Base-by-base conservation (phyloP, 2,329 filamentous ascomycete genomes). In the Neonectria hederae region DNA sequence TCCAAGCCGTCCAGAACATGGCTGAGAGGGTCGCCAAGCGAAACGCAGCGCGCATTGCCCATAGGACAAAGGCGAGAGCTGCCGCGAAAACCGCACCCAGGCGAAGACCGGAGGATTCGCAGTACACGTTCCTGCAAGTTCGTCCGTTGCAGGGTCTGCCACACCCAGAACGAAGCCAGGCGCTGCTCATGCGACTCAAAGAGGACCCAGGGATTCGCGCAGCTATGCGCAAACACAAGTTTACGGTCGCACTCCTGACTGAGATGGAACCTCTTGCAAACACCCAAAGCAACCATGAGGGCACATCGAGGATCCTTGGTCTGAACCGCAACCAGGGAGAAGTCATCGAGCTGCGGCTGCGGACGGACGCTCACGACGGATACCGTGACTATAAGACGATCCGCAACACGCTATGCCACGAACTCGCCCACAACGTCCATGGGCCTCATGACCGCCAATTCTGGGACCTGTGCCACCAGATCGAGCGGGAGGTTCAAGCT, bases 281-380 rank as follows among this genome's bases (percentile, higher is more conserved):
- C 78, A 97, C 94, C 0, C 77, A 85, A 66, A 78, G 83, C 1
- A 92, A 87, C 4, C 90, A 92, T 74, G 91, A 96, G 73, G 86
- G 87, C 51, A 86, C 85, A n/a, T 89, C 89, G 54, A 86, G 93
- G 48, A 94, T 92, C 1, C 80, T 98, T 0, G 96, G 96, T 0
- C 78, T 98, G 43, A 99, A 99, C 76, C 84, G 93, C 11, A 97
- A 98, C 75, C 80, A 84, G 3, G 96, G 96, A 65, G 91, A 97
- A 77, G 92, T 93, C 1, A 97, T 99, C 61, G 94, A 98, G 83
- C 80, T 99, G 65, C 84, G 96, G 0, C 81, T 99, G 38, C 84
- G 96, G n/a, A 98, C 96, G 1, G 96, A 99, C 80, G 92, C 92
- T 3, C 93, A 96, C 76, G 94, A 97, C 77, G 96, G 96, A 1